Percentiles rank a stretch among this genome's conserved stretches.
Evolutionary conservation across 805 yeast genomes (phyloP).

Genomic region (Barnettozyma siamensis): DNA sequence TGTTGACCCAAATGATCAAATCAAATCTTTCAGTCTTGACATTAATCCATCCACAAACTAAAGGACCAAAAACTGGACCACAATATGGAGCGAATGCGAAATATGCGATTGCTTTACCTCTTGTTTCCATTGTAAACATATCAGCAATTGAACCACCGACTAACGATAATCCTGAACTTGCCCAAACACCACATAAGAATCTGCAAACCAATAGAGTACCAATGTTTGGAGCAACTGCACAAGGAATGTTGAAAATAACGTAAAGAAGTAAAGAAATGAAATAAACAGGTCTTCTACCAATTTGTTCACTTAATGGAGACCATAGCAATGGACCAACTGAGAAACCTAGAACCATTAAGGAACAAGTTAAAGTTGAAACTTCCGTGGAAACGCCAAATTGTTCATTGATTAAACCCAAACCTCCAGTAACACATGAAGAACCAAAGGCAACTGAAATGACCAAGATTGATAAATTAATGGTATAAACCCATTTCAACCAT

Average conservation of each 20-base stretch:
- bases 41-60: slow-evolving; percentile 81
- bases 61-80: slow-evolving; percentile 88
- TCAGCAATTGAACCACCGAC: slow-evolving; percentile 93
- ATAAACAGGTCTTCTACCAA: slow-evolving; percentile 83
- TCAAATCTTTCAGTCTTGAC: slow-evolving; percentile 65
- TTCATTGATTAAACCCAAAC: slow-evolving; percentile 60
- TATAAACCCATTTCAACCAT: slow-evolving; percentile 54
- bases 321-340: slow-evolving; percentile 82
- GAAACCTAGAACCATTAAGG: slow-evolving; percentile 86
- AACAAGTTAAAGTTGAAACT: slow-evolving; percentile 74
- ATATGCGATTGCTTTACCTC: slow-evolving; percentile 87
- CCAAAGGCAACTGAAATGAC: slow-evolving; percentile 93
- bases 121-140: slow-evolving; percentile 70
- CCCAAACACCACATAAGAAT: slow-evolving; percentile 81
- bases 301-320: slow-evolving; percentile 84
- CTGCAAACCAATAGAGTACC: slow-evolving; percentile 78
- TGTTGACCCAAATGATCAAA: slow-evolving; percentile 80
- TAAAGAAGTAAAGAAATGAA: slow-evolving; percentile 69
- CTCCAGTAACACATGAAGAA: slow-evolving; percentile 86
- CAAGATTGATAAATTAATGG: slow-evolving; percentile 59
- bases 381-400: slow-evolving; percentile 66
- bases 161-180: slow-evolving; percentile 75
- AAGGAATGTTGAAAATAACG: slow-evolving; percentile 77
- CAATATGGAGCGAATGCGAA: slow-evolving; percentile 91
- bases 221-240: slow-evolving; percentile 78